Evolutionary conservation across 2,329 filamentous ascomycete genomes (phyloP), one percentile per base, ranked within the genome.

Genomic region (Aspergillus melleus): DNA sequence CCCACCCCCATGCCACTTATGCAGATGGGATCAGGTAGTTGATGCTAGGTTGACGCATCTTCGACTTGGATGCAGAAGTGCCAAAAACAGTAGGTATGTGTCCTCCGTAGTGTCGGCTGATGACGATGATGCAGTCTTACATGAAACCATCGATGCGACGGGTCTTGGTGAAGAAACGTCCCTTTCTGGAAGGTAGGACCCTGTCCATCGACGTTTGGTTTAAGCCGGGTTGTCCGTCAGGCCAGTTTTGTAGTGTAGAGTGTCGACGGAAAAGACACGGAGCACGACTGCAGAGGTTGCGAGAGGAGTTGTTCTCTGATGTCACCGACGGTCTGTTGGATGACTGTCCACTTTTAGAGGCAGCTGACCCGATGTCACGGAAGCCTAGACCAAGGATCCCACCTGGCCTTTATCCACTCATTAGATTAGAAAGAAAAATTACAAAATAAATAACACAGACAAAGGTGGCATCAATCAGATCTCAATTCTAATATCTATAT

Each of bases 71-170:
- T 62, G 61, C 51, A 61, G 55, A 46, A 54, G 46, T 53, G 20
- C 64, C 62, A 61, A 60, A 66, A 66, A 60, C 54, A 63, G 61
- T 49, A 65, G 61, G 22, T 22, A 22, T 22, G 22, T 22, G 26
- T n/a, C n/a, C n/a, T n/a, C n/a, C n/a, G n/a, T 57, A 57, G 50
- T 53, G 51, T 64, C 30, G 51, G 36, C 20, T 26, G 52, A 44
- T 46, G 46, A 30, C 26, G 42, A 60, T 61, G 60, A 63, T 63
- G 61, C 50, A 52, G 61, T 49, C 58, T 19, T 59, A 58, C 60
- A 60, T 59, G 32, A 22, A 32, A 19, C 22, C n/a, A 39, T 39
- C 14, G 11, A 16, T 3, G 36, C 12, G 14, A 42, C 16, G 14
- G 6, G 12, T 14, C 24, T 24, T 24, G 5, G 36, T 42, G 36